phyloP scores from a whole-genome alignment of 805 yeast species.

The Candida tammaniensis region DNA sequence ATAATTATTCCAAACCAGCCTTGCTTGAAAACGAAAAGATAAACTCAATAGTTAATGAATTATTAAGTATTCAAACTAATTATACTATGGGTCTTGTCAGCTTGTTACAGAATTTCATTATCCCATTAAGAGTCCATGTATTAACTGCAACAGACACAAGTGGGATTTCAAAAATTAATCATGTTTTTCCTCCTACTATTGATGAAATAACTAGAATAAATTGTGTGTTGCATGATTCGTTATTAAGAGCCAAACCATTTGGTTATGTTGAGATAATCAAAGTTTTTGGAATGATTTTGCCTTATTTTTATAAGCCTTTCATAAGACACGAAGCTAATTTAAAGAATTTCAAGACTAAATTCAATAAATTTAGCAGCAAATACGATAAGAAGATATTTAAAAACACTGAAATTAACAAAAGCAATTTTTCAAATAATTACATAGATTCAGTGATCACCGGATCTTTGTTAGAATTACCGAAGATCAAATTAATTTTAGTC shows the following conservation, averaged over 20 bases:
- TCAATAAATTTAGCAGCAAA: slow-evolving; percentile 38
- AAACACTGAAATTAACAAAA: slow-evolving; percentile 27
- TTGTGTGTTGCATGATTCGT: slow-evolving; percentile 75
- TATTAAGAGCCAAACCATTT: slow-evolving; percentile 60
- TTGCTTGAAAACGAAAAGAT: slow-evolving; percentile 30
- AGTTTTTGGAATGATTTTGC: slow-evolving; percentile 79
- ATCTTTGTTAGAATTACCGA: slow-evolving; percentile 63
- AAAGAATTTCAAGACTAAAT: slow-evolving; percentile 55
- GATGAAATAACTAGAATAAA: slow-evolving; percentile 91
- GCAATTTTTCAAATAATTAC: slow-evolving; percentile 24
- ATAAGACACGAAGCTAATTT: slow-evolving; percentile 94
- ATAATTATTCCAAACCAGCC: slow-evolving; percentile 12
- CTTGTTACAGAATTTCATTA: slow-evolving; percentile 72
- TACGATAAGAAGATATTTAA: slow-evolving; percentile 28
- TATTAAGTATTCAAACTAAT: slow-evolving; percentile 68
- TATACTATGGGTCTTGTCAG: slow-evolving; percentile 70
- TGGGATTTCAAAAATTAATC: slow-evolving; percentile 66
- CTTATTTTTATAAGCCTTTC: slow-evolving; percentile 89
- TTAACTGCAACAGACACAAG: slow-evolving; percentile 51
- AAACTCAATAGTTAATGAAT: slow-evolving; percentile 59
- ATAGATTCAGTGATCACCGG: slow-evolving; percentile 55
- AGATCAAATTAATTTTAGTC: slow-evolving; percentile 63
- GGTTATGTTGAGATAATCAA: slow-evolving; percentile 77
- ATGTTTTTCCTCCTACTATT: slow-evolving; percentile 89
- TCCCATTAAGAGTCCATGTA: slow-evolving; percentile 73